These are phyloP conservation scores for Cerrena zonata DNA, from an alignment of 1,284 basidiomycete genomes.

Conservation along the genomic window DNA sequence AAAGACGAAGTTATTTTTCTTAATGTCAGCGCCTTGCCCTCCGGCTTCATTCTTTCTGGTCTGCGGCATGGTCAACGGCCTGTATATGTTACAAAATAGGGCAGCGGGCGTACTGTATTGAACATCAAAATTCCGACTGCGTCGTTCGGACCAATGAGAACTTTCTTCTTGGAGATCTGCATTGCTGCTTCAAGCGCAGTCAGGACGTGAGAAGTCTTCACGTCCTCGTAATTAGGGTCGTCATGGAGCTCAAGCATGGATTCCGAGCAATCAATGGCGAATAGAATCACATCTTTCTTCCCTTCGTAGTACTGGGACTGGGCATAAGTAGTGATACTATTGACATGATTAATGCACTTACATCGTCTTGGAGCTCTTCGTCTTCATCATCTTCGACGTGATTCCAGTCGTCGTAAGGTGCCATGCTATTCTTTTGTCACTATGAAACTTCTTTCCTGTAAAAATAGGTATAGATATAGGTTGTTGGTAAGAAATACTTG, in stretches of 20 bases:
- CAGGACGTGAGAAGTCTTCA: constrained; percentile 60
- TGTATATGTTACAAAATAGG: background rate
- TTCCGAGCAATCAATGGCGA: constrained; percentile 87
- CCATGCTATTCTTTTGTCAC: too few relatives aligned
- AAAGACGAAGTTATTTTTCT: constrained; percentile 69
- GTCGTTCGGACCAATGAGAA: constrained; percentile 82
- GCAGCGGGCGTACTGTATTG: constrained; percentile 71
- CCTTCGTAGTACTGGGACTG: constrained; percentile 59
- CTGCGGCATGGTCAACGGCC: constrained; percentile 10
- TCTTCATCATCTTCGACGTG: constrained; percentile 70
- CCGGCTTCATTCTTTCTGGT: constrained; percentile 42
- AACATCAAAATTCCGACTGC: constrained; percentile 85
- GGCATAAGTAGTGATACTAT: too few relatives aligned
- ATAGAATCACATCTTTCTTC: constrained; percentile 79
- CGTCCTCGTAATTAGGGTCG: constrained; percentile 55
- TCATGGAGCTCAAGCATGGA: constrained; percentile 79
- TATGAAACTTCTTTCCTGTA: too few relatives aligned
- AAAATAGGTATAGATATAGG: too few relatives aligned
- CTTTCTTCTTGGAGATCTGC: constrained; percentile 84
- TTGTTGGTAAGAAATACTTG: too few relatives aligned
- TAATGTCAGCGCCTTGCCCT: constrained; percentile 63
- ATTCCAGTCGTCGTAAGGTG: constrained; percentile 71
- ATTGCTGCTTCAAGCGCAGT: constrained; percentile 76
- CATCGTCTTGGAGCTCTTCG: constrained; percentile 69
- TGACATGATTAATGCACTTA: too few relatives aligned